Evolutionary conservation across 2,329 filamentous ascomycete species (phyloP), one percentile per base, ranked within the genome.

Genomic region (Fusarium brachygibbosum): DNA sequence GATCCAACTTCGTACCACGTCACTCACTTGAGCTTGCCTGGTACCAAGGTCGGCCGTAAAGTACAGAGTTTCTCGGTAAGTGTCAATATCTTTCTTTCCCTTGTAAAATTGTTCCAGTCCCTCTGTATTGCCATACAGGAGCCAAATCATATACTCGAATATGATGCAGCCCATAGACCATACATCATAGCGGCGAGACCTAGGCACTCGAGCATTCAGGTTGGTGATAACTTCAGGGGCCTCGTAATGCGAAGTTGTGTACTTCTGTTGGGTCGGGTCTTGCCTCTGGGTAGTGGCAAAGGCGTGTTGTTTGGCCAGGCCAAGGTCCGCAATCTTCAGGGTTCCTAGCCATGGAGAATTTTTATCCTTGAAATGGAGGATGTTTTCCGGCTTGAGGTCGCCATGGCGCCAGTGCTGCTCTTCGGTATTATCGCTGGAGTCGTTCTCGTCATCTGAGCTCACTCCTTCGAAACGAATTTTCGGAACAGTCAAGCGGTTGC

Each of bases 161-260:
- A 69, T 67, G 9, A 79, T 71, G 28, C 75, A 77, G 0, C 77
- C 77, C 48, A 78, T 66, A 0, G 76, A 76, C 77, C 77, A 79
- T 6, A 73, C 65, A 9, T 79, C 77, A 14, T 76, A 79, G 0
- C 59, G 59, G 0, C 75, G 67, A 0, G 76, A 76, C 5, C 67
- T 46, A 1, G 65, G 49, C 12, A 50, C 21, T 7, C 59, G 23
- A n/a, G 45, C 5, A 0, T 34, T 19, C 25, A 12, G 40, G 5
- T 21, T 58, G 4, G 37, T 69, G 13, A 48, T 57, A 0, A 55
- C 58, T 17, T 72, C 69, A 6, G 69, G 69, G 3, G 69, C 60
- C 34, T 67, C 66, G 12, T 72, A 72, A 8, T 60, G 66, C 1
- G 59, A 50, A 1, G 66, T 67, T 4, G 63, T 52, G 25, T 67